These are phyloP conservation scores for Adansonia gregorii DNA, from an alignment of 441 rosid species.

Conservation along the genomic window DNA sequence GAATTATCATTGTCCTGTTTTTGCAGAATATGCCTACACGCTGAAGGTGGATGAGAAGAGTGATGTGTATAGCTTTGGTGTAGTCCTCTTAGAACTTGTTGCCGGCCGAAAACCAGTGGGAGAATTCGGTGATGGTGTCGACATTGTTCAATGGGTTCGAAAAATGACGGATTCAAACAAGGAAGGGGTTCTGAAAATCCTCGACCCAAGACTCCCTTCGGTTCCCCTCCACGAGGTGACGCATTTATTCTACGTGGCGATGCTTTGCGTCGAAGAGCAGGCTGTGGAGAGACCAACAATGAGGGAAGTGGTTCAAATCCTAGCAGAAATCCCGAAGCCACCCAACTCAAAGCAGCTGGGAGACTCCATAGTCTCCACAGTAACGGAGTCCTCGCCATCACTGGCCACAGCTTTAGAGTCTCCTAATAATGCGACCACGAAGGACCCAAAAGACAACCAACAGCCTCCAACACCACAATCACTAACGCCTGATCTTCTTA, in stretches of 20 bases:
- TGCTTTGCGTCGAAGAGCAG: conserved; percentile 94
- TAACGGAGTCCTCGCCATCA: conserved; percentile 40
- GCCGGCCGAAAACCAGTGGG: conserved; percentile 90
- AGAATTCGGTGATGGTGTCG: conserved; percentile 96
- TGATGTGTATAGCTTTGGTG: conserved; percentile 95
- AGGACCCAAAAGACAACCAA: conserved; percentile 40
- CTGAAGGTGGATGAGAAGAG: conserved; percentile 98
- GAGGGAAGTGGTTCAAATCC: conserved; percentile 94
- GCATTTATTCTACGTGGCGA: conserved; percentile 96
- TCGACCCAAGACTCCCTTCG: conserved; percentile 79
- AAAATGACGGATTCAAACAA: conserved; percentile 85
- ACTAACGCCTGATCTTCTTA: conserved; percentile 80
- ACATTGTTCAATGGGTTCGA: conserved; percentile 96
- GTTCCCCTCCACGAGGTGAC: conserved; percentile 84
- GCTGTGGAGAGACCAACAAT: conserved; percentile 93
- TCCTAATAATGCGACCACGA: conserved; percentile 34
- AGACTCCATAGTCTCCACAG: conserved; percentile 33
- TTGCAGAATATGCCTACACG: conserved; percentile 90
- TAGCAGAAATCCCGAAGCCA: conserved; percentile 75
- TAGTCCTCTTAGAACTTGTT: conserved; percentile 82
- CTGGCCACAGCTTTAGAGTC: conserved; percentile 42
- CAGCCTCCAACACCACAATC: conserved; percentile 31
- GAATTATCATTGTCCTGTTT: not conserved
- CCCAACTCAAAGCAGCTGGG: conserved; percentile 49
- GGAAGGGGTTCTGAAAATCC: conserved; percentile 75